phyloP scores from a whole-genome alignment of 768 basidiomycete species.

The Tulasnella sp. region DNA sequence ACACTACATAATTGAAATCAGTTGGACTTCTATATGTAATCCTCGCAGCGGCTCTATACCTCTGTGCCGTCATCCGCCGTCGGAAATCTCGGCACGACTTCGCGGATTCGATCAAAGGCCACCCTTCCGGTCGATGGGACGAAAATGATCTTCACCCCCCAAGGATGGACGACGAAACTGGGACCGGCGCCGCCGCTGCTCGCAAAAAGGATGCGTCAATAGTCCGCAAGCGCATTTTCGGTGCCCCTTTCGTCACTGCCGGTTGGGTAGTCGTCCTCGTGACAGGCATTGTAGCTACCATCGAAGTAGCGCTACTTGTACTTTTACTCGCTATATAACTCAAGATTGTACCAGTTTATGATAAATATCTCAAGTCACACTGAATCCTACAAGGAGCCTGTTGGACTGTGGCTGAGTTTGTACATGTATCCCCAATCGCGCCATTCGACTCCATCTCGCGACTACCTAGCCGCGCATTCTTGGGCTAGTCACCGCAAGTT shows the following conservation, averaged over 20 bases:
- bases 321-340: conserved; percentile 35
- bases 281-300: conserved; percentile 43
- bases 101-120: conserved; percentile 37
- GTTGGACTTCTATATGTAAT: conserved; percentile 25
- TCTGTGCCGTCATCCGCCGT: conserved; percentile 47
- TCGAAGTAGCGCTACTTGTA: conserved; percentile 55
- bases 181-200: background rate
- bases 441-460: too few relatives aligned
- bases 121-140: background rate
- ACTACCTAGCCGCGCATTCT: too few relatives aligned
- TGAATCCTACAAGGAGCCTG: too few relatives aligned
- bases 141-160: conserved; percentile 1
- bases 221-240: conserved; percentile 39
- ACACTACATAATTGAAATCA: conserved; percentile 10
- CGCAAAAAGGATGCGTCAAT: conserved; percentile 17
- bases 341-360: background rate
- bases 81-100: conserved; percentile 66
- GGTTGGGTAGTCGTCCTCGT: conserved; percentile 60
- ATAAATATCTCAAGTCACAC: background rate
- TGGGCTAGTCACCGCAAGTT: too few relatives aligned
- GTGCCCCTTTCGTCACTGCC: conserved; percentile 67
- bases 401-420: too few relatives aligned
- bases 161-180: background rate
- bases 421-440: too few relatives aligned
- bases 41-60: conserved; percentile 47